Evolutionary conservation across 2,329 filamentous ascomycete genomes (phyloP).

Genomic region (Botrytis squamosa): DNA sequence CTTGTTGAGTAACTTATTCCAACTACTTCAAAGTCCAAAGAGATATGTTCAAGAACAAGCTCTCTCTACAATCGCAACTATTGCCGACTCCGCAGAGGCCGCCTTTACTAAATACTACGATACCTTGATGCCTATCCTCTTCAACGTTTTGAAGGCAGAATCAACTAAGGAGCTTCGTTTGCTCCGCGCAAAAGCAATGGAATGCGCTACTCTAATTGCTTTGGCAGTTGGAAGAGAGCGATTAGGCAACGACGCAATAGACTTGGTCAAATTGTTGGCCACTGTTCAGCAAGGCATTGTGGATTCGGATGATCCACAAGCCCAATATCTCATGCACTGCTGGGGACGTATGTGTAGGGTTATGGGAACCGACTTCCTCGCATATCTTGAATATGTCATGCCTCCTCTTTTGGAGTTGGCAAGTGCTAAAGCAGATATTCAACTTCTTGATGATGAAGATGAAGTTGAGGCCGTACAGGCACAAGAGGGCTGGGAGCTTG

Average conservation of each 20-base stretch:
- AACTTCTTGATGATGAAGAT: slow-evolving; percentile 91
- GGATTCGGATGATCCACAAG: slow-evolving; percentile 91
- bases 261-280: slow-evolving; percentile 81
- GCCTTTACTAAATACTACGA: slow-evolving; percentile 96
- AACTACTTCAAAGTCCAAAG: slow-evolving; percentile 86
- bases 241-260: slow-evolving; percentile 83
- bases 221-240: slow-evolving; percentile 92
- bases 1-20: slow-evolving; percentile 79
- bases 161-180: slow-evolving; percentile 92
- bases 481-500: slow-evolving; percentile 96
- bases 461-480: slow-evolving; percentile 89
- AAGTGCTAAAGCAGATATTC: slow-evolving; percentile 94
- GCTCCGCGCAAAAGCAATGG: slow-evolving; percentile 95
- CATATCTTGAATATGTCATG: slow-evolving; percentile 91
- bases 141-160: slow-evolving; percentile 84
- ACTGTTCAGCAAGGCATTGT: slow-evolving; percentile 83
- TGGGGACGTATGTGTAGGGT: slow-evolving; percentile 99
- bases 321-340: slow-evolving; percentile 96
- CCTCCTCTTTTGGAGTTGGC: slow-evolving; percentile 88
- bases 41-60: slow-evolving; percentile 98
- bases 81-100: slow-evolving; percentile 95
- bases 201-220: slow-evolving; percentile 94
- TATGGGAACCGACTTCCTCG: slow-evolving; percentile 83
- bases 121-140: slow-evolving; percentile 89
- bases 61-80: slow-evolving; percentile 94